Evolutionary conservation across 495 filamentous ascomycete genomes (phyloP).

Genomic region (Penicillium goetzii): DNA sequence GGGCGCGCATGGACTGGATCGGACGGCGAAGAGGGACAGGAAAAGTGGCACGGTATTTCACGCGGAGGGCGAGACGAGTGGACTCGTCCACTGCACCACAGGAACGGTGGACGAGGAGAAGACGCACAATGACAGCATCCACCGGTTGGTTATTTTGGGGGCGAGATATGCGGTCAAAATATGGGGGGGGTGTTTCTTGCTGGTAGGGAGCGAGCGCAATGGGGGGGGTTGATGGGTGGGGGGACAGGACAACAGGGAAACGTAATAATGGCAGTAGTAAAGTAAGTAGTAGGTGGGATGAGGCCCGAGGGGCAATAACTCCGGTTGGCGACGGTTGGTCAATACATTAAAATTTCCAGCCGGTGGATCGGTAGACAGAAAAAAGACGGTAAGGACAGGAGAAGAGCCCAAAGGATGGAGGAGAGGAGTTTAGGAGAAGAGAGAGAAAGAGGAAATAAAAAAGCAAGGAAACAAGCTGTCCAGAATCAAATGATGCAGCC

Average conservation of each 20-base stretch:
- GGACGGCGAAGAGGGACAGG: constrained; percentile 9
- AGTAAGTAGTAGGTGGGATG: not conserved
- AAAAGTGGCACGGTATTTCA: constrained; percentile 11
- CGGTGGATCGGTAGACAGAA: not conserved
- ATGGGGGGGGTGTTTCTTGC: not conserved
- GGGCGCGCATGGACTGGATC: constrained; percentile 30
- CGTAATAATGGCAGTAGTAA: not conserved
- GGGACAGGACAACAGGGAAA: constrained; percentile 10
- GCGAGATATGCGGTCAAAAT: constrained; percentile 15
- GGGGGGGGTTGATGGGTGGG: constrained; percentile 13
- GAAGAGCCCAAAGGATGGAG: not conserved
- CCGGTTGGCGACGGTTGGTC: constrained; percentile 9
- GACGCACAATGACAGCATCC: constrained; percentile 42
- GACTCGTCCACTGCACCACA: constrained; percentile 45
- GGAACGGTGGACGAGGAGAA: constrained; percentile 44
- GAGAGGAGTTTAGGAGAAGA: constrained; percentile 13
- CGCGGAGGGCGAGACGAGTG: constrained; percentile 17
- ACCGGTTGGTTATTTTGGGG: constrained; percentile 22
- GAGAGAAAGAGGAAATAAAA: constrained; percentile 10
- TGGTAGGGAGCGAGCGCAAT: not conserved
- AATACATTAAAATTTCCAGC: constrained; percentile 1
- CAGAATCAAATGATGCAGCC: not conserved
- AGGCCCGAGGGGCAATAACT: constrained; percentile 6
- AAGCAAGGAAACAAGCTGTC: constrained; percentile 6
- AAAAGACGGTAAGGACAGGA: constrained; percentile 10